These are phyloP conservation scores for Epichloe baconii DNA, from an alignment of 2,329 filamentous ascomycete genomes.

Conservation along the genomic window DNA sequence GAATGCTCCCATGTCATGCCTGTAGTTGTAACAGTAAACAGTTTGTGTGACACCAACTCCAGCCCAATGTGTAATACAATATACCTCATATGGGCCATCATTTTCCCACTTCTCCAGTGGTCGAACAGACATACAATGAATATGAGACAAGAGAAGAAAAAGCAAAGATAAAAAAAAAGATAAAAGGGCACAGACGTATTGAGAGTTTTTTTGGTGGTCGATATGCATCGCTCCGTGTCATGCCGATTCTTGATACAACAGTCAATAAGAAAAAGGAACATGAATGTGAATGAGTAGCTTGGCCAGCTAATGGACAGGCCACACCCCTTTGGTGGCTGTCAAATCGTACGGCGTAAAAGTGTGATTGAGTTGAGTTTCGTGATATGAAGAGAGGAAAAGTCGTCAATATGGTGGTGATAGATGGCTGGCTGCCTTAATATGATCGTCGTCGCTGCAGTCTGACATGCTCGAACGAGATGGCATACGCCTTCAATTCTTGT, in stretches of 20 bases:
- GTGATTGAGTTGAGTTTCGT: conserved; percentile 3
- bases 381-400: neutral
- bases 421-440: conserved; percentile 23
- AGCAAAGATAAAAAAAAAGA: conserved; percentile 11
- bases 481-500: conserved; percentile 73
- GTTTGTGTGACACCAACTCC: conserved; percentile 16
- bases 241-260: conserved; percentile 34
- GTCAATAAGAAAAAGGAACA: conserved; percentile 10
- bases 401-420: neutral
- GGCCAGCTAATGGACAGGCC: neutral
- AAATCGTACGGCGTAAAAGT: conserved; percentile 7
- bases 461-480: conserved; percentile 77
- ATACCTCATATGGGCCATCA: conserved; percentile 10
- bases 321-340: conserved; percentile 3
- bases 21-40: conserved; percentile 13
- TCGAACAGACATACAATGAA: conserved; percentile 11
- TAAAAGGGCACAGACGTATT: neutral
- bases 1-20: conserved; percentile 21
- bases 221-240: conserved; percentile 37
- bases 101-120: conserved; percentile 12
- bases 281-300: conserved; percentile 1
- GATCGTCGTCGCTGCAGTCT: conserved; percentile 47
- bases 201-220: conserved; percentile 17
- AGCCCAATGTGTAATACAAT: conserved; percentile 19
- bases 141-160: conserved; percentile 10